Evolutionary conservation across 2,329 filamentous ascomycete genomes (phyloP).

Genomic region (Monosporascus ibericus): DNA sequence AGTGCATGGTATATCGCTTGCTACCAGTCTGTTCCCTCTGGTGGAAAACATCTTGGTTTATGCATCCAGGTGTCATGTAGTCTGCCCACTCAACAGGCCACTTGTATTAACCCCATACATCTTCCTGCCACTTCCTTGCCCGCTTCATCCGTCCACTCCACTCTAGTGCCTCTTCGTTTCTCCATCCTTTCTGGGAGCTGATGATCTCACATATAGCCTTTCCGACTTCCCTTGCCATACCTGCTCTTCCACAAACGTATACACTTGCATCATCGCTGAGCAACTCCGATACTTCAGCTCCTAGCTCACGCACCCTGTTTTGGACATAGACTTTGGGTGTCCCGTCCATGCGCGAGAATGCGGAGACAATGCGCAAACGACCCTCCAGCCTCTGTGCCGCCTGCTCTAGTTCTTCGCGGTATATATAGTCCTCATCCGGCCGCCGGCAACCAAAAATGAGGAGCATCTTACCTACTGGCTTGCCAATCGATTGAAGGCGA

Average conservation of each 20-base stretch:
- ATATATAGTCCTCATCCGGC: constrained; percentile 27
- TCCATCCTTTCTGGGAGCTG: constrained; percentile 28
- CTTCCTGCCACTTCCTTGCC: constrained; percentile 45
- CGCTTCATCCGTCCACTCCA: constrained; percentile 44
- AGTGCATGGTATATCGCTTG: neutral
- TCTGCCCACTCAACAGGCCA: neutral
- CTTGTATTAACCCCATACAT: constrained; percentile 40
- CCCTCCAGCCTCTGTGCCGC: constrained; percentile 6
- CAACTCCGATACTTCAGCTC: constrained; percentile 8
- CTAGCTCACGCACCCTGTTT: constrained; percentile 27
- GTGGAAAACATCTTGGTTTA: neutral
- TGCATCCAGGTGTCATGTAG: neutral
- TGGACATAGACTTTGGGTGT: constrained; percentile 30
- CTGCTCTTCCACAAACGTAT: constrained; percentile 35
- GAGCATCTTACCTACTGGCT: constrained; percentile 29
- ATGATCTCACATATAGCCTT: constrained; percentile 27
- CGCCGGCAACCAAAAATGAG: constrained; percentile 37
- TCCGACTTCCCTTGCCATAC: constrained; percentile 33
- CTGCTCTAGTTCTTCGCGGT: constrained; percentile 16
- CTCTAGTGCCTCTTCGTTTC: constrained; percentile 32
- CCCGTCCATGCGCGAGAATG: constrained; percentile 22
- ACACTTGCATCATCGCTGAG: constrained; percentile 16
- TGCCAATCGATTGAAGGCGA: constrained; percentile 26
- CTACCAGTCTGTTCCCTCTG: neutral
- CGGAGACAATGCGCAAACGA: constrained; percentile 22